Evolutionary conservation across 2,329 filamentous ascomycete species (phyloP), one percentile per base, ranked within the genome.

Genomic region (Aspergillus persii): DNA sequence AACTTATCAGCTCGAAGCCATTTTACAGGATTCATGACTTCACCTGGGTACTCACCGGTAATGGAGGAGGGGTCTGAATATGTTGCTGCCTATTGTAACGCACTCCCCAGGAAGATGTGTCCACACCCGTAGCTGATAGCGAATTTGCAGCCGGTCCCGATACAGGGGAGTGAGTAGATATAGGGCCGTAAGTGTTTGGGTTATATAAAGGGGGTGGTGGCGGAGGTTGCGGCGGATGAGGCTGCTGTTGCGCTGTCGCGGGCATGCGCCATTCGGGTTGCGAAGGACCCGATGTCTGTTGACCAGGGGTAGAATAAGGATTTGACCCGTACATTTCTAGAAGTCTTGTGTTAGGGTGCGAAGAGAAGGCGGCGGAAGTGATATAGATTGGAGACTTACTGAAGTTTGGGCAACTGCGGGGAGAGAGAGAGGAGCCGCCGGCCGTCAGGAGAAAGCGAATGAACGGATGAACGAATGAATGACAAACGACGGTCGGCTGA

Each of bases 101-200:
- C 50, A 79, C 77, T 29, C 78, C 78, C 78, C 78, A 80, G 15
- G 66, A 65, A 15, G 73, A 69, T 12, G 75, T 75, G 62, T 78
- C 73, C 26, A 68, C 18, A 6, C 56, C 59, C 26, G 57, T 39
- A 39, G 57, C 48, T 5, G 66, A 66, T 27, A 71, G 65, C 9
- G 60, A 54, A 26, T 51, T 65, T 50, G 63, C 36, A n/a, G 54
- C 58, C 15, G 54, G 9, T 36, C 48, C 52, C 8, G 36, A 29
- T 5, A 47, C 33, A 26, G 63, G 50, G 11, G 66, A 31, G 23
- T 66, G 58, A 47, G 64, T 64, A 23, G 72, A 70, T 53, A 73
- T 76, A 26, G 68, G 69, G 4, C 74, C 74, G 60, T 76, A 77
- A 7, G 61, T 70, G 46, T 63, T 71, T 12, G 75, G 74, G 36